Base-by-base conservation (phyloP, 2,329 filamentous ascomycete genomes). In the Kalaharituber pfeilii region DNA sequence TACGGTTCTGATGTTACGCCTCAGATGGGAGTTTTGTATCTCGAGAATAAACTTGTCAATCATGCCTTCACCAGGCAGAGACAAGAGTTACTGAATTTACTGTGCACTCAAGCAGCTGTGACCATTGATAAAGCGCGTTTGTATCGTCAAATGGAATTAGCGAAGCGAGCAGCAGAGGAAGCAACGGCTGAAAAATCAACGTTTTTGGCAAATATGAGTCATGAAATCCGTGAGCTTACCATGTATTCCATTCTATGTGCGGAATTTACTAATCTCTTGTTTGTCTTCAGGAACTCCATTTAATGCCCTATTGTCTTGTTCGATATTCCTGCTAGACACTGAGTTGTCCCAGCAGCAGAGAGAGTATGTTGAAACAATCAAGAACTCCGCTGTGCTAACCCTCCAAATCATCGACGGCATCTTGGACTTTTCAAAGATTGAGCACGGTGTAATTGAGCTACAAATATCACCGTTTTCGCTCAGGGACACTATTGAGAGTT, bases 401-500 rank as follows among this genome's bases (percentile, higher is more conserved):
- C 66, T 81, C 18, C 74, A 76, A 58, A 73, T 81, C 50, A 80
- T 81, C 64, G 80, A 81, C 61, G 76, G 80, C 57, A 78, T 82
- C 47, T 70, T 81, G n/a, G 78, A 82, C 66, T 81, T 79, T 62
- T 80, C 78, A 8, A 81, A 80, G 59, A 69, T 80, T 5, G 73
- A 75, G 0, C 76, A 76, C 0, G 76, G 76, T n/a, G 73, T 70
- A 30, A 78, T 81, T 56, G 75, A 75, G 2, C 70, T 81, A 65
- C 74, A 13, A 75, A 77, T 59, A 66, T 74, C 28, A 67, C 80
- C 55, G 69, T 71, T 58, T 67, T 80, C 42, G 56, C 66, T 79
- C 1, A 66, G 74, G 18, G 71, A 74, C 24, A 72, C 72, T 56
- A 72, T 73, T 51, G 70, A 74, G 57, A 67, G 70, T 1, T 68